These are phyloP conservation scores for Lathyrus sativus DNA, from an alignment of 306 rosid genomes.

Conservation along the genomic window DNA sequence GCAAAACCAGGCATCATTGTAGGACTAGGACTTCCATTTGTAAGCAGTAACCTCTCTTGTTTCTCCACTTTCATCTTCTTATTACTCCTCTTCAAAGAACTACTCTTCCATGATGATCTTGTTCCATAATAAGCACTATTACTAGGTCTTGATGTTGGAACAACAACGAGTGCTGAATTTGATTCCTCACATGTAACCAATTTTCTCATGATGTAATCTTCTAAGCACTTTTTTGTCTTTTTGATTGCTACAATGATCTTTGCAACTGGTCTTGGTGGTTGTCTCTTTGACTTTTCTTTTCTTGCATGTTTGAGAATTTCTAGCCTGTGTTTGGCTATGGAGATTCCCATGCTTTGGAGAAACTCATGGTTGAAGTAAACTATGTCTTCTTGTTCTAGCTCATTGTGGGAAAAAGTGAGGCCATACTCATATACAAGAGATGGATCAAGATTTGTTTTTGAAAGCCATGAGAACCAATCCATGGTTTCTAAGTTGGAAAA, in stretches of 20 bases:
- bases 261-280: conserved; percentile 41
- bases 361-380: conserved; percentile 90
- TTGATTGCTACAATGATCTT: conserved; percentile 68
- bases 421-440: conserved; percentile 82
- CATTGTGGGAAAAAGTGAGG: conserved; percentile 75
- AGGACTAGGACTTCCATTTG: conserved; percentile 74
- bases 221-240: conserved; percentile 62
- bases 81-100: conserved; percentile 63
- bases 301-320: conserved; percentile 84
- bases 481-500: conserved; percentile 44
- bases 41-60: conserved; percentile 63
- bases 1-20: conserved; percentile 42
- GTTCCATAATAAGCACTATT: conserved; percentile 36
- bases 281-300: conserved; percentile 48
- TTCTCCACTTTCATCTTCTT: conserved; percentile 47
- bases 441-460: conserved; percentile 73
- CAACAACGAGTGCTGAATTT: conserved; percentile 68
- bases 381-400: conserved; percentile 88
- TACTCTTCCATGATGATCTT: conserved; percentile 56
- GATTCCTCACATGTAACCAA: conserved; percentile 46
- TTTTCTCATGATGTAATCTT: conserved; percentile 45
- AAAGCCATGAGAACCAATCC: conserved; percentile 98
- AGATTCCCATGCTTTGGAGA: conserved; percentile 93
- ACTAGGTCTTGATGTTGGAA: conserved; percentile 55
- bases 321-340: conserved; percentile 92